A percentile compares a stretch with the other conserved stretches of the same genome.
Evolutionary conservation across 164 flowering plant genomes (phyloP).

Genomic region (Macadamia tetraphylla): DNA sequence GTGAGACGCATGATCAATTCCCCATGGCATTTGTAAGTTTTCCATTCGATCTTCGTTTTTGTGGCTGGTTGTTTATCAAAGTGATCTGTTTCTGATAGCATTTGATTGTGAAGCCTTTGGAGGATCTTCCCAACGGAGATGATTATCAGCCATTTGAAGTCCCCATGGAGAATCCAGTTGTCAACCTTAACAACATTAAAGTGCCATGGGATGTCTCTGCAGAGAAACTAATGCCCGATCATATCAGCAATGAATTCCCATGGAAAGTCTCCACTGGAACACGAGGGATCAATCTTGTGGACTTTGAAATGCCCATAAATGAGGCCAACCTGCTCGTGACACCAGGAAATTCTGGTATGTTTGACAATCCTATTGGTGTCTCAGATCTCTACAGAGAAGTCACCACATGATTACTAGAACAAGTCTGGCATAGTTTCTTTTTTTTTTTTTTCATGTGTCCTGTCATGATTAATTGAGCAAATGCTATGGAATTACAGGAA

Average conservation of each 20-base stretch:
- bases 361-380: no score
- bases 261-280: constrained; percentile 19
- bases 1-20: constrained; percentile 17
- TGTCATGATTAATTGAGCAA: background rate
- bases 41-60: no score
- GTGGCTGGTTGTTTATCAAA: no score
- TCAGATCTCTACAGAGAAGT: no score
- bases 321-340: constrained; percentile 34
- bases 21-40: constrained; percentile 38
- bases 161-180: constrained; percentile 43
- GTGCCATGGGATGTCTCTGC: constrained; percentile 22
- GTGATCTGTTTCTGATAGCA: background rate
- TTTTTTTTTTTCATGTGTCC: background rate
- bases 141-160: constrained; percentile 30
- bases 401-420: no score
- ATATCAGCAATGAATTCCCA: constrained; percentile 7
- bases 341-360: constrained; percentile 60
- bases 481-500: constrained; percentile 30
- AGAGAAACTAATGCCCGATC: constrained; percentile 20
- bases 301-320: constrained; percentile 8
- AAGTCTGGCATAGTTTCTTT: background rate
- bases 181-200: constrained; percentile 17
- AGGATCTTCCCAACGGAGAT: constrained; percentile 44
- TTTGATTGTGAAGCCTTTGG: constrained; percentile 43
- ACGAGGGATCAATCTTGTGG: constrained; percentile 13